phyloP scores from a whole-genome alignment of 1,139 yeast species.

The Wickerhamomyces sp. region DNA sequence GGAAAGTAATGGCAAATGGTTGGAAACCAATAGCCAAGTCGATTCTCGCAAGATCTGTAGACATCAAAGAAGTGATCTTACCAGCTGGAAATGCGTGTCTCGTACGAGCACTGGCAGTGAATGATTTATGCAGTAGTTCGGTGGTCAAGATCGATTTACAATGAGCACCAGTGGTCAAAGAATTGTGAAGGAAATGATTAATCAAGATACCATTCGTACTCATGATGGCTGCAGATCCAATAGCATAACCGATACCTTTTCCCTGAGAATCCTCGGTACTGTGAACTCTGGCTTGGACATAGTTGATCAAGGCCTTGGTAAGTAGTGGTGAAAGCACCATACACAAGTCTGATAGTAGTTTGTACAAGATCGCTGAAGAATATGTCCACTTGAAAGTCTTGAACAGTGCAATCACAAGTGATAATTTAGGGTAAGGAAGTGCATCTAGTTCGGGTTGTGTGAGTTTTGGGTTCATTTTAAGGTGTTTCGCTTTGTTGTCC shows the following conservation, averaged over 20 bases:
- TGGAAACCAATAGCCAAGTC: constrained; percentile 73
- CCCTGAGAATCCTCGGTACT: constrained; percentile 30
- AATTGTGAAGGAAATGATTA: constrained; percentile 58
- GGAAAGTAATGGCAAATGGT: constrained; percentile 59
- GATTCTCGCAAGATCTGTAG: constrained; percentile 75
- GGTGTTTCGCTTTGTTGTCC: constrained; percentile 26
- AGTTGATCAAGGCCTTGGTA: constrained; percentile 48
- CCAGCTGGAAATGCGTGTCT: constrained; percentile 59
- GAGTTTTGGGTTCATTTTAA: constrained; percentile 26
- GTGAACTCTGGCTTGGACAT: constrained; percentile 35
- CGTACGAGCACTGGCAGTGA: constrained; percentile 55
- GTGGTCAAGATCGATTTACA: constrained; percentile 62
- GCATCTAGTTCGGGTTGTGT: constrained; percentile 26
- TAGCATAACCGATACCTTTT: constrained; percentile 55
- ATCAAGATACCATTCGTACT: constrained; percentile 44
- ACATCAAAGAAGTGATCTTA: constrained; percentile 65
- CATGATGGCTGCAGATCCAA: constrained; percentile 47
- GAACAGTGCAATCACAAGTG: constrained; percentile 43
- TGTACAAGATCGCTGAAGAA: constrained; percentile 37
- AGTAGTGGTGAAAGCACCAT: constrained; percentile 48
- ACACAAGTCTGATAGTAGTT: constrained; percentile 43
- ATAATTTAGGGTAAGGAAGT: constrained; percentile 34
- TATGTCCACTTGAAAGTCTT: constrained; percentile 53
- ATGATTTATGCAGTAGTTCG: constrained; percentile 61
- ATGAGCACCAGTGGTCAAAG: constrained; percentile 64